Conservation (phyloP, 2,329 filamentous ascomycete genomes). For the Didymella keratinophila region DNA sequence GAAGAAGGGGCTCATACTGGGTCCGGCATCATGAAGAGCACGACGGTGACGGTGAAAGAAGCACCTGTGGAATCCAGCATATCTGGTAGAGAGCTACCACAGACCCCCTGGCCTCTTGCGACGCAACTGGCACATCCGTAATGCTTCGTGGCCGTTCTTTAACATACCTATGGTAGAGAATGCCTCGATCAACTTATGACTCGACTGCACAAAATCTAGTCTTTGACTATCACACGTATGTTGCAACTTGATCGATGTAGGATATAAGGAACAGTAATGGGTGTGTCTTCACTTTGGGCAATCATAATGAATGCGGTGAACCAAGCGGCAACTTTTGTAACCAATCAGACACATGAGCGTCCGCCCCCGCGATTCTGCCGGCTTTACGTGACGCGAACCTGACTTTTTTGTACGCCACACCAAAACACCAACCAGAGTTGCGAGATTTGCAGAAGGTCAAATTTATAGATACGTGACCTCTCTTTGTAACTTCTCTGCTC, state of each 20-base stretch:
- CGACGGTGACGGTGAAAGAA: constrained; percentile 8
- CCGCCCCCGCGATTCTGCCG: constrained; percentile 17
- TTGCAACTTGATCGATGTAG: not conserved
- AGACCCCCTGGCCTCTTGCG: not conserved
- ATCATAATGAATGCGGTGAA: not conserved
- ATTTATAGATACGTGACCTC: not conserved
- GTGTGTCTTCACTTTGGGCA: not conserved
- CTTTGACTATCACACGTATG: not conserved
- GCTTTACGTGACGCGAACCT: constrained; percentile 9
- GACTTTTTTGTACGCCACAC: constrained; percentile 20
- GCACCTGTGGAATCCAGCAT: not conserved
- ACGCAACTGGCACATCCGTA: not conserved
- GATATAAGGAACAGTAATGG: too few species aligned
- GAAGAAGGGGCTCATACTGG: not conserved
- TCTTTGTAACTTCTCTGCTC: not conserved
- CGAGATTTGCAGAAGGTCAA: not conserved
- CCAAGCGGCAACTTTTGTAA: not conserved
- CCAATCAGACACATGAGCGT: not conserved
- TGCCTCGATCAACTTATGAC: not conserved
- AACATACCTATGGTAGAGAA: not conserved
- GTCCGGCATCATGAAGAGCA: constrained; percentile 36
- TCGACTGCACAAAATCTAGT: not conserved
- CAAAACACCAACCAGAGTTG: not conserved
- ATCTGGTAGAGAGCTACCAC: not conserved
- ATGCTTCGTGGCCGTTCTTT: not conserved